Conservation (phyloP, 2,329 filamentous ascomycete species). For the Fusarium nurragi region DNA sequence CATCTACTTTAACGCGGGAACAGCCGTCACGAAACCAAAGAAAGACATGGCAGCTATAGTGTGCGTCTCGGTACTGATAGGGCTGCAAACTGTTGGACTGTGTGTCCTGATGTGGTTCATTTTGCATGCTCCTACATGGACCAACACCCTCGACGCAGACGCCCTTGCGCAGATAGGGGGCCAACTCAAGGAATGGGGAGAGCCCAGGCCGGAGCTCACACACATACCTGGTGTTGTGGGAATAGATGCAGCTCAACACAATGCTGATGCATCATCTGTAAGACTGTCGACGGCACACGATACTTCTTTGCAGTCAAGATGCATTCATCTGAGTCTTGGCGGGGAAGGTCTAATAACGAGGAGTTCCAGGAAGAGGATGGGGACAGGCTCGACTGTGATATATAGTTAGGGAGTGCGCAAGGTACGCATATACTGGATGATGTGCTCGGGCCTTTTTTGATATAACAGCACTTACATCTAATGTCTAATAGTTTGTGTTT, state of each 20-base stretch:
- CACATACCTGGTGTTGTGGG: background rate
- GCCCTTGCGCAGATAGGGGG: slow-evolving; percentile 4
- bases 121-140: slow-evolving; percentile 17
- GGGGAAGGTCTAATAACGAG: background rate
- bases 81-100: slow-evolving; percentile 9
- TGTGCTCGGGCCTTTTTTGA: too few relatives aligned
- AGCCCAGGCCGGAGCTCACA: background rate
- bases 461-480: background rate
- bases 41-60: background rate
- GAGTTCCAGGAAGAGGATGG: background rate
- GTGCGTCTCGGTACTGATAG: slow-evolving; percentile 1
- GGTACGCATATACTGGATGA: too few relatives aligned
- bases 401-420: background rate
- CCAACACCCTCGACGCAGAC: slow-evolving; percentile 16
- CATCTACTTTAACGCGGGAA: background rate
- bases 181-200: slow-evolving; percentile 14
- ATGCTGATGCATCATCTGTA: background rate
- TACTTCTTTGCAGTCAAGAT: background rate
- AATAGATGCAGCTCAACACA: background rate
- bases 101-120: slow-evolving; percentile 5
- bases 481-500: background rate
- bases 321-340: background rate
- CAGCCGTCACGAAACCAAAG: slow-evolving; percentile 6
- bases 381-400: background rate
- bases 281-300: background rate